These are phyloP conservation scores for Phytophthora hibernalis DNA, from an alignment of 352 stramenopile species.

Conservation along the genomic window DNA sequence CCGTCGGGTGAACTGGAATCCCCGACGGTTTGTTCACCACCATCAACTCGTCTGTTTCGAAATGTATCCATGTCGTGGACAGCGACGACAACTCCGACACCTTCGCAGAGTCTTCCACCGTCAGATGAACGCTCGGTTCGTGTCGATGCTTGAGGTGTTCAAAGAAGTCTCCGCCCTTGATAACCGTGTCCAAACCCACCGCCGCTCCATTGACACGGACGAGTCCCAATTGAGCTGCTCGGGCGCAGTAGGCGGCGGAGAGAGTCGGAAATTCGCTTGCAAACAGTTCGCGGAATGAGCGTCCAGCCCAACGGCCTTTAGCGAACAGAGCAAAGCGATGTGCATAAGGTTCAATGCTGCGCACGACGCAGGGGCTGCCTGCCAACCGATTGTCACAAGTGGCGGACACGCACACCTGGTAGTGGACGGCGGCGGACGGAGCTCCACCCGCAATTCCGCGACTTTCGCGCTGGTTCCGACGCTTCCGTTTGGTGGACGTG, in stretches of 20 bases:
- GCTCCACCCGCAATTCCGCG: slow-evolving; percentile 9
- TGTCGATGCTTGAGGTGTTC: slow-evolving; percentile 93
- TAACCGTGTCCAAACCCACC: slow-evolving; percentile 55
- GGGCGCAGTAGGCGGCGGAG: slow-evolving; percentile 50
- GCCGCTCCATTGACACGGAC: slow-evolving; percentile 87
- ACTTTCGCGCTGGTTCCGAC: slow-evolving; percentile 47
- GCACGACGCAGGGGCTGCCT: slow-evolving; percentile 43
- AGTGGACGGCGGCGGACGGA: slow-evolving; percentile 32
- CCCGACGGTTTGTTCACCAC: slow-evolving; percentile 87
- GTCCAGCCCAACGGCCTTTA: slow-evolving; percentile 92
- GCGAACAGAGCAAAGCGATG: slow-evolving; percentile 92
- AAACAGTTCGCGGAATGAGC: slow-evolving; percentile 89
- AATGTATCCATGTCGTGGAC: slow-evolving; percentile 45
- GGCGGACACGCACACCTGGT: slow-evolving; percentile 32
- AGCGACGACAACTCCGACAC: slow-evolving; percentile 16
- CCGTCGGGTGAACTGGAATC: slow-evolving; percentile 93
- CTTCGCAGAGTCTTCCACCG: slow-evolving; percentile 8
- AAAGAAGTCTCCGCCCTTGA: slow-evolving; percentile 90
- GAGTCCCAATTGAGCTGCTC: slow-evolving; percentile 83
- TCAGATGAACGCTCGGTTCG: slow-evolving; percentile 87
- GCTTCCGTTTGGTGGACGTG: slow-evolving; percentile 40
- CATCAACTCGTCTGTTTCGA: slow-evolving; percentile 59
- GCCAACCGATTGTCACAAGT: slow-evolving; percentile 40
- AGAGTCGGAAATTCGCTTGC: slow-evolving; percentile 57
- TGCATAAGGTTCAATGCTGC: slow-evolving; percentile 86